Evolutionary conservation across 176 grass and related monocot species (phyloP).

Genomic region (Zea mays): DNA sequence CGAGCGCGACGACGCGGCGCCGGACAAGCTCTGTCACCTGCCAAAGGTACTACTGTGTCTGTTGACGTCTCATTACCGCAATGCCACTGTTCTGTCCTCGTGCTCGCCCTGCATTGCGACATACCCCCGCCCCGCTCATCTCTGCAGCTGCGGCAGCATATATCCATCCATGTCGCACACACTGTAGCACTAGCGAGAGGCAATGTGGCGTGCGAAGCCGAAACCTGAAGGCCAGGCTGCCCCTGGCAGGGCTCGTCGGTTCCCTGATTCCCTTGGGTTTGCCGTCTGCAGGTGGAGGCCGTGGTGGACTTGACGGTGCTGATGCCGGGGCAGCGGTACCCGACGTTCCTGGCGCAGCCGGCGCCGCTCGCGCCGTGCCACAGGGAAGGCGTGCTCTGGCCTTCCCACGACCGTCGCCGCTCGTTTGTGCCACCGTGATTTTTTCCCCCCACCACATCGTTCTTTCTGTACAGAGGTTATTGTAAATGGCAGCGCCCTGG

Average conservation of each 20-base stretch:
- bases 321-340: slow-evolving; percentile 90
- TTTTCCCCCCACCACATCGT: no score
- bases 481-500: not conserved
- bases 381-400: slow-evolving; percentile 81
- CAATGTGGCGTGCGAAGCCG: no score
- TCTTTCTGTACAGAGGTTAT: not conserved
- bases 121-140: not conserved
- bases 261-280: not conserved
- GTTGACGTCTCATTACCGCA: not conserved
- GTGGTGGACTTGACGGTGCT: slow-evolving; percentile 66
- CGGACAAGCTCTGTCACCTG: slow-evolving; percentile 50
- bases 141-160: not conserved
- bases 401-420: slow-evolving; percentile 37
- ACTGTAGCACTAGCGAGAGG: no score
- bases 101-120: not conserved
- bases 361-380: slow-evolving; percentile 70
- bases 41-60: slow-evolving; percentile 34
- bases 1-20: slow-evolving; percentile 13
- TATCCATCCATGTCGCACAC: no score
- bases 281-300: slow-evolving; percentile 39
- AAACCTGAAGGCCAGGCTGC: not conserved
- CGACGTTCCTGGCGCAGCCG: slow-evolving; percentile 87
- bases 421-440: slow-evolving; percentile 39
- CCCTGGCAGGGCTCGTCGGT: not conserved
- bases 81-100: not conserved